Evolutionary conservation across 495 filamentous ascomycete genomes (phyloP).

Genomic region (Acidomyces sp.): DNA sequence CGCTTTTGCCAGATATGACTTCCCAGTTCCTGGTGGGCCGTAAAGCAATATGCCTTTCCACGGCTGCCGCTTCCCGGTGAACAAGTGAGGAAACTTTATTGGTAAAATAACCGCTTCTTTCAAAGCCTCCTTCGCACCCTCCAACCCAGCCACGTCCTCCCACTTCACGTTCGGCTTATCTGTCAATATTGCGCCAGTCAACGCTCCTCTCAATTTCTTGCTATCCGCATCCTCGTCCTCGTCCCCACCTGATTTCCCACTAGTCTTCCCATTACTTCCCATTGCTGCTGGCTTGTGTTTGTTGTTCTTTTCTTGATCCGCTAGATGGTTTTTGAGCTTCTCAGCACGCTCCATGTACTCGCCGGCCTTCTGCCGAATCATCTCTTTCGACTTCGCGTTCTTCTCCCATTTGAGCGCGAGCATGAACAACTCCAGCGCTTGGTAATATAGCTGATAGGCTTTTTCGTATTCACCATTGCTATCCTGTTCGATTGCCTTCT

Average conservation of each 20-base stretch:
- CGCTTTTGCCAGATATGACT: conserved; percentile 91
- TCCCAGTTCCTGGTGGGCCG: conserved; percentile 91
- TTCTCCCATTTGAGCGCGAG: conserved; percentile 47
- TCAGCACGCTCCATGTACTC: conserved; percentile 99
- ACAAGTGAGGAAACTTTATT: conserved; percentile 95
- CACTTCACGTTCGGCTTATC: conserved; percentile 92
- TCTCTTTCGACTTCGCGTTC: conserved; percentile 87
- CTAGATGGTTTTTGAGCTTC: conserved; percentile 84
- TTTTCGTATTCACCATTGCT: conserved; percentile 92
- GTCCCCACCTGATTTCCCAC: conserved; percentile 42
- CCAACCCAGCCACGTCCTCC: conserved; percentile 97
- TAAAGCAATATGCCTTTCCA: conserved; percentile 98
- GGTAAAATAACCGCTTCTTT: conserved; percentile 96
- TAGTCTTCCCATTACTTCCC: conserved; percentile 71
- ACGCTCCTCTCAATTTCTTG: conserved; percentile 84
- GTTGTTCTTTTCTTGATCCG: conserved; percentile 56
- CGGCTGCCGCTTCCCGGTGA: conserved; percentile 90
- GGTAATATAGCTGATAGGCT: conserved; percentile 89
- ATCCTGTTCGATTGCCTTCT: conserved; percentile 93
- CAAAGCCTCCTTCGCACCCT: conserved; percentile 87
- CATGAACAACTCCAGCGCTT: conserved; percentile 37
- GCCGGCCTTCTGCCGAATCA: conserved; percentile 80
- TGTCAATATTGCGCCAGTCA: conserved; percentile 82
- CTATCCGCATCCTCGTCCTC: conserved; percentile 72
- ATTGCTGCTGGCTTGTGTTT: conserved; percentile 63